Evolutionary conservation across 768 basidiomycete species (phyloP), one percentile per base, ranked within the genome.

Genomic region (Boletus huronensis): DNA sequence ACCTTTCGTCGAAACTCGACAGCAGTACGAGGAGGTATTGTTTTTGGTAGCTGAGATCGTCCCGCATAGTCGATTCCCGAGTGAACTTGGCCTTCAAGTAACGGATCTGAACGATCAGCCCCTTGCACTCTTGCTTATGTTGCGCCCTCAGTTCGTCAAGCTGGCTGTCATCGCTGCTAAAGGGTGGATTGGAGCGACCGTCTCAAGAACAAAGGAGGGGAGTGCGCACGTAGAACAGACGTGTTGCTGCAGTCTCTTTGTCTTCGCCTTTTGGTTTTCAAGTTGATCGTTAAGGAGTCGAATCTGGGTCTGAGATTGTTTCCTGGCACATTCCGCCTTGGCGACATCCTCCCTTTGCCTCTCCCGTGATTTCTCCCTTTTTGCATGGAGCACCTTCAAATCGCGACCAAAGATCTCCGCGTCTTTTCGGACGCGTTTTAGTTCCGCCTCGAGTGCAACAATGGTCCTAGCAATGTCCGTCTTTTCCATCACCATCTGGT

Each of bases 21-120:
- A 97, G 72, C n/a, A 95, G 75, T 3, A 84, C 72, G 9, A 94
- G 74, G 11, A 98, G 77, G 68, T 98, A 98, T 44, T 80, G 75
- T 68, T 99, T 99, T 75, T 98, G 97, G 64, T 93, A 85, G 16
- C 79, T 76, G 42, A 98, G 77, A 61, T 85, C 85, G 54, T 76
- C 77, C 32, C 96, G 82, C 76, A 97, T 82, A 1, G 79, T 77
- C 10, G 85, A 82, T 73, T 99, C 97, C 25, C 96, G 81, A 3
- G 83, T 88, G 70, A 87, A 95, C 66, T 92, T 93, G 51, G 89
- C 88, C 69, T 98, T 96, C 61, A 98, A 78, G 71, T 97, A 98
- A 39, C 79, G 81, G 54, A 97, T 93, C 69, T 97, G 93, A 8
- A 91, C 82, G 46, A 98, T 84, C 19, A 98, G 75, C 9, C 93